Conservation (phyloP, 2,329 filamentous ascomycete species). For the Pseudopyricularia cyperi region DNA sequence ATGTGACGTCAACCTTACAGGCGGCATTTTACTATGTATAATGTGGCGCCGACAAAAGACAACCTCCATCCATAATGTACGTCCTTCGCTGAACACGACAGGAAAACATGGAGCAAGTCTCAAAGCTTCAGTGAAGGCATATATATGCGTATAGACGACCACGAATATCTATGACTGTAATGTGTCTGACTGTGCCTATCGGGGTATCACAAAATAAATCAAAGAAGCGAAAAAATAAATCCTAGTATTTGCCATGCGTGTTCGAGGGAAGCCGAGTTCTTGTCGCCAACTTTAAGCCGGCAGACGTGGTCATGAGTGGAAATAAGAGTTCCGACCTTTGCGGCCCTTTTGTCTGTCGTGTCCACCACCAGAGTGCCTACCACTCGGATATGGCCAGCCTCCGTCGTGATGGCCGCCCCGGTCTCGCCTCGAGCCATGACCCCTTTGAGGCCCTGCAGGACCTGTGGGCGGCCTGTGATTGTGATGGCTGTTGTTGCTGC, state of each 20-base stretch:
- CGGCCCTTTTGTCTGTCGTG: slow-evolving; percentile 2
- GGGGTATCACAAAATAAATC: background rate
- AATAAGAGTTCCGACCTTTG: background rate
- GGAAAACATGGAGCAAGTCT: background rate
- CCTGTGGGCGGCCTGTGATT: slow-evolving; percentile 1
- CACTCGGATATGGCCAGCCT: background rate
- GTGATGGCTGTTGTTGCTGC: slow-evolving; percentile 5
- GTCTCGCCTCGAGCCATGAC: slow-evolving; percentile 3
- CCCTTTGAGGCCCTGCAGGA: background rate
- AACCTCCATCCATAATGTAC: background rate
- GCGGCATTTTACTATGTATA: too few relatives aligned
- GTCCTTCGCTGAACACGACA: background rate
- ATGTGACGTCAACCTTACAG: background rate
- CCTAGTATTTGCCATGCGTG: background rate
- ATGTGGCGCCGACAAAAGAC: background rate
- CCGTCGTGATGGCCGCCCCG: slow-evolving; percentile 1
- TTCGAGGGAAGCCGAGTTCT: background rate
- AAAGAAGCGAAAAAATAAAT: background rate
- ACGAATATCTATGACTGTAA: background rate
- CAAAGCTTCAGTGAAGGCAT: background rate
- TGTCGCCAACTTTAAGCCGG: background rate
- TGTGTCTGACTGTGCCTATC: background rate
- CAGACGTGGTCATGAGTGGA: background rate
- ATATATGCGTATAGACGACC: background rate
- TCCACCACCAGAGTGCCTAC: background rate